phyloP scores from a whole-genome alignment of 257 asterid species.

The Solanum arcanum region DNA sequence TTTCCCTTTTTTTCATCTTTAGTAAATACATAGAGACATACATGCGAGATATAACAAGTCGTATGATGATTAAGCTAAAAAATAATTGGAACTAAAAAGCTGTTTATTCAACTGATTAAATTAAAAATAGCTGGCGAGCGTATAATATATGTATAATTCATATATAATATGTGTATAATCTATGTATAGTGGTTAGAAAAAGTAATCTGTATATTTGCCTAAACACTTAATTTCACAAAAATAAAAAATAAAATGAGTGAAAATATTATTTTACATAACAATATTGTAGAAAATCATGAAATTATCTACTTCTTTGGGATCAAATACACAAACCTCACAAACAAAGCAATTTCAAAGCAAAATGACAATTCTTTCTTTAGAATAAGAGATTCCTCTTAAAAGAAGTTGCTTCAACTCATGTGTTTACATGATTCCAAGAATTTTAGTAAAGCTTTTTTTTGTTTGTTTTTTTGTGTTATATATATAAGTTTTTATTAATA shows the following conservation, averaged over 20 bases:
- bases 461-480: background rate
- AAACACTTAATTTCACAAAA: no score
- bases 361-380: slow-evolving; percentile 22
- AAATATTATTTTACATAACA: background rate
- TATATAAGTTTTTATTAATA: background rate
- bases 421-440: background rate
- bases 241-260: no score
- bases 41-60: no score
- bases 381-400: background rate
- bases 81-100: no score
- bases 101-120: no score
- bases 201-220: accelerated
- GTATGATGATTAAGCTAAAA: no score
- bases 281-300: background rate
- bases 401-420: background rate
- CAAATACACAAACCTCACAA: background rate
- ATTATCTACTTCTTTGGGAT: background rate
- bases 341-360: slow-evolving; percentile 1
- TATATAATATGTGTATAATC: background rate
- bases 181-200: background rate
- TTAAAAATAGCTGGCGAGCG: accelerated
- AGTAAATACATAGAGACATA: background rate
- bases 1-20: background rate
- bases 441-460: background rate
- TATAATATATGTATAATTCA: background rate